Evolutionary conservation across 75 land plant genomes (phyloP).

Genomic region (Cryptomeria japonica): DNA sequence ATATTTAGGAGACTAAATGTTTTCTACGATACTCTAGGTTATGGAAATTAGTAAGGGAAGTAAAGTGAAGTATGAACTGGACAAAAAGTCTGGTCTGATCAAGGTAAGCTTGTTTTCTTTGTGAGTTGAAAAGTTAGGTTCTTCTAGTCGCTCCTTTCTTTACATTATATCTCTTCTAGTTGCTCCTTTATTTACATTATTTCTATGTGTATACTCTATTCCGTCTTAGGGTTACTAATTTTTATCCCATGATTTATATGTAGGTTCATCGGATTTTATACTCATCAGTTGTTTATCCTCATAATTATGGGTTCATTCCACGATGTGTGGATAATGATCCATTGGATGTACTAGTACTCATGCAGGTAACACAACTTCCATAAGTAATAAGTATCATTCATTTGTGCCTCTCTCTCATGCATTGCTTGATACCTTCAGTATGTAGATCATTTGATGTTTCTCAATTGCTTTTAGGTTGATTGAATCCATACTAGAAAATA

Average conservation of each 20-base stretch:
- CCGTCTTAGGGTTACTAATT: background rate
- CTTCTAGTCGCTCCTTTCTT: too few relatives aligned
- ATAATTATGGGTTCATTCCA: conserved; percentile 97
- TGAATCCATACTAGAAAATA: background rate
- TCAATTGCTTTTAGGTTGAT: background rate
- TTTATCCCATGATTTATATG: background rate
- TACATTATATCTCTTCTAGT: too few relatives aligned
- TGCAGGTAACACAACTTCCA: conserved; percentile 67
- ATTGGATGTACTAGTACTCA: conserved; percentile 87
- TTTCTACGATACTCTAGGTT: conserved; percentile 33
- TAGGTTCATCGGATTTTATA: conserved; percentile 93
- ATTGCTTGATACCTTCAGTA: background rate
- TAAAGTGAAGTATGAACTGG: conserved; percentile 83
- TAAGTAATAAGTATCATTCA: background rate
- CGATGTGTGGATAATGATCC: conserved; percentile 96
- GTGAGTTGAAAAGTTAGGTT: background rate
- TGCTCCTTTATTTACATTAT: background rate
- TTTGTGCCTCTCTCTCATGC: background rate
- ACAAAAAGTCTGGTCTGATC: conserved; percentile 75
- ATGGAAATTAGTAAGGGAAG: conserved; percentile 74
- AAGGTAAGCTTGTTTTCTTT: conserved; percentile 41
- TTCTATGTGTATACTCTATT: background rate
- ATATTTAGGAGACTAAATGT: background rate
- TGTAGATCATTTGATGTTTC: background rate
- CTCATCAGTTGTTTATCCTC: conserved; percentile 98